phyloP scores from a whole-genome alignment of 305 asterid species.

The Fraxinus paxiana region DNA sequence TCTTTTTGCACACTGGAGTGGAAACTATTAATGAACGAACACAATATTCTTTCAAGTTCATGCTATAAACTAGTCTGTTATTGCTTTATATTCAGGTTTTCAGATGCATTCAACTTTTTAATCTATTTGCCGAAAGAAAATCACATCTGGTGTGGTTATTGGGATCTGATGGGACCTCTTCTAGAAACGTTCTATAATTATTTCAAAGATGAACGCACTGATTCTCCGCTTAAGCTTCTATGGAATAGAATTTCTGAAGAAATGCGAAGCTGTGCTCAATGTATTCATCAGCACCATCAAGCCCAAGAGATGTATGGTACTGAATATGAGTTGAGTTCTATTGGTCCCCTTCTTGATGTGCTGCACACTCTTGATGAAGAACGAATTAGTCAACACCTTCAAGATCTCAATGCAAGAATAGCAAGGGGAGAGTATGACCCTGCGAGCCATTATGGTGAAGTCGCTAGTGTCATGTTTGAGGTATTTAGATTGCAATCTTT shows the following conservation, averaged over 20 bases:
- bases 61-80: neutral
- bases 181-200: constrained; percentile 87
- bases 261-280: constrained; percentile 70
- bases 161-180: constrained; percentile 94
- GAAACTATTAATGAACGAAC: neutral
- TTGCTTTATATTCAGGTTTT: constrained; percentile 56
- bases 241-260: constrained; percentile 71
- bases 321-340: constrained; percentile 68
- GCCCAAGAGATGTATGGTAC: constrained; percentile 68
- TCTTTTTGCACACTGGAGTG: constrained; percentile 8
- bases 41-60: neutral
- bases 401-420: constrained; percentile 65
- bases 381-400: constrained; percentile 65
- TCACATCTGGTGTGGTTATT: constrained; percentile 86
- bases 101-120: constrained; percentile 80
- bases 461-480: constrained; percentile 87
- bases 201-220: constrained; percentile 53
- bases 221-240: constrained; percentile 78
- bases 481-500: constrained; percentile 35
- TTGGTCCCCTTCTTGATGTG: constrained; percentile 80
- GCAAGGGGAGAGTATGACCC: constrained; percentile 56
- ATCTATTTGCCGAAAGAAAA: constrained; percentile 54
- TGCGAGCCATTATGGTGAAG: constrained; percentile 53
- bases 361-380: constrained; percentile 78
- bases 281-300: constrained; percentile 93